Base-by-base conservation (phyloP, 1,139 yeast species). In the Sugiyamaella neomexicana region DNA sequence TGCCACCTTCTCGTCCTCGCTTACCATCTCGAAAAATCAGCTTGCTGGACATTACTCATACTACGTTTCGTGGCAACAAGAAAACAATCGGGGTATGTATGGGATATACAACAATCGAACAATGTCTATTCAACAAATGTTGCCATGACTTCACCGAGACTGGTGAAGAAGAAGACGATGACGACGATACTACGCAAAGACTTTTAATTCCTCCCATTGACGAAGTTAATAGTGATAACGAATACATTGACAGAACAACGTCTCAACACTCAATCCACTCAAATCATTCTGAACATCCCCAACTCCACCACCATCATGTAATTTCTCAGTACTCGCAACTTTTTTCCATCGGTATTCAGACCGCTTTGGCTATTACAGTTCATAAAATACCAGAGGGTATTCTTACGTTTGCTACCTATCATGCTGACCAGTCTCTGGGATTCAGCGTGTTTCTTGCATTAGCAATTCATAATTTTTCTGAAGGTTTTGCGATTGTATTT, bases 321-420 rank as follows among this genome's bases (percentile, higher is more conserved):
- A 83, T 82, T 53, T 85, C 96, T 0, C 89, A 95, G 1, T 73
- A 86, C 15, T 85, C 96, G 0, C 79, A 89, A 57, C 73, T 93
- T 17, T 72, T 91, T 27, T 81, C 96, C 12, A 89, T 93, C 55
- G 97, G 97, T 3, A 70, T 91, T 29, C 97, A 93, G 70, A 93
- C 98, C 0, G 84, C 95, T 2, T 70, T 91, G 53, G 98, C 96
- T 0, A 82, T 93, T 37, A 81, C 96, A 0, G 73, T 93, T 39
- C 99, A 93, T 71, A 91, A 93, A 68, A 76, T 93, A 34, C 99
- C 99, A 0, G 99, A 93, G 71, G 99, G 99, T 0, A 88, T 93
- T 64, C 82, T 93, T 54, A 86, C 95, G 39, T 93, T 80, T 68
- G 82, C 91, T 1, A 86, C 96, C 0, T 79, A 90, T 0, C 82